A percentile compares a stretch with the other conserved stretches of the same genome.
Conservation (phyloP, 1,284 basidiomycete genomes). For the Microbotryum silenes-acaulis region DNA sequence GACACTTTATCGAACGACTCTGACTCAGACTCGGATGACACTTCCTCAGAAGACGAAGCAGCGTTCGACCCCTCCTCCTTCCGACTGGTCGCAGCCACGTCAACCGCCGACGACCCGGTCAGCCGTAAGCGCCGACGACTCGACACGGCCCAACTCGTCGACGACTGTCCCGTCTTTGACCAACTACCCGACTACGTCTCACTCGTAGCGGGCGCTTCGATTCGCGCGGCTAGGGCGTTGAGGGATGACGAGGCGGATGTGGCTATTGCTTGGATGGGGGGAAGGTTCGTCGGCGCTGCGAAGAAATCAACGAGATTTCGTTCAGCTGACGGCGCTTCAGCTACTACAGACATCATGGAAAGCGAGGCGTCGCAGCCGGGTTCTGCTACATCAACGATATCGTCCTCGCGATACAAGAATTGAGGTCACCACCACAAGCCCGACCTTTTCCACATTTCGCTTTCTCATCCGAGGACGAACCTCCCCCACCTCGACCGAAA, state of each 20-base stretch:
- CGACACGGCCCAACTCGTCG: conserved; percentile 38
- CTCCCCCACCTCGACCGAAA: not conserved
- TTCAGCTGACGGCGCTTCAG: not conserved
- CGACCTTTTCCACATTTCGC: conserved; percentile 21
- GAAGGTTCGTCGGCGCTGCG: conserved; percentile 40
- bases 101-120: conserved; percentile 7
- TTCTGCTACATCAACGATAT: conserved; percentile 93
- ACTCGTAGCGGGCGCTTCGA: conserved; percentile 65
- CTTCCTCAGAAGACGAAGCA: conserved; percentile 8
- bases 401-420: conserved; percentile 58
- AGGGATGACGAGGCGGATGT: conserved; percentile 52
- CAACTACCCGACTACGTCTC: conserved; percentile 61
- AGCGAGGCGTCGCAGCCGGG: conserved; percentile 65
- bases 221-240: conserved; percentile 61
- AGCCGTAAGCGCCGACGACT: conserved; percentile 29
- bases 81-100: not conserved
- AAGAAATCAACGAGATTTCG: not conserved
- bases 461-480: not conserved
- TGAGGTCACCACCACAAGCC: conserved; percentile 40
- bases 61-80: conserved; percentile 2
- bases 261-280: conserved; percentile 76
- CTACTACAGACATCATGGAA: conserved; percentile 59
- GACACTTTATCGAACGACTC: conserved; percentile 35
- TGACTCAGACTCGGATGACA: not conserved
- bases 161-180: conserved; percentile 76